Conservation (phyloP, 1,139 yeast species). For the Diutina sp. region DNA sequence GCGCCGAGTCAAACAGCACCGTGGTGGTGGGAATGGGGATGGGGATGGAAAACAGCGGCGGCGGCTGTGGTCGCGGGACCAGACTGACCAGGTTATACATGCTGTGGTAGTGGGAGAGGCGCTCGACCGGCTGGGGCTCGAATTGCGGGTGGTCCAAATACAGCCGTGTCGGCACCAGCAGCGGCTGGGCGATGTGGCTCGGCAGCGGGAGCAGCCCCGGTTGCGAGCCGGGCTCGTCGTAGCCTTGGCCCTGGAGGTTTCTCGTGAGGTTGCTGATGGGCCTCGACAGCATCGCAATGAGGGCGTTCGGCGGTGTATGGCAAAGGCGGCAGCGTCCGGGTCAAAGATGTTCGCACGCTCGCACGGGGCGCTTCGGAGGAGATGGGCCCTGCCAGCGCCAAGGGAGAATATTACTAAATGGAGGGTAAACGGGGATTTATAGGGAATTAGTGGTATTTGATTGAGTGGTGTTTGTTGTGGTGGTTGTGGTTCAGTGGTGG, state of each 20-base stretch:
- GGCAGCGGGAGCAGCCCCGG: background rate
- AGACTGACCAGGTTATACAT: background rate
- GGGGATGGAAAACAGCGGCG: background rate
- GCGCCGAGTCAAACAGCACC: background rate
- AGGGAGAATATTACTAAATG: background rate
- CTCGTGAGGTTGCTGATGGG: conserved; percentile 1
- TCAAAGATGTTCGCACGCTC: background rate
- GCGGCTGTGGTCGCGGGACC: background rate
- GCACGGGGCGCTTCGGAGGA: background rate
- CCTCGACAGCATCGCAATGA: background rate
- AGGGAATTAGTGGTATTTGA: background rate
- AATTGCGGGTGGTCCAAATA: background rate
- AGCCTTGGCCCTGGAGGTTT: background rate
- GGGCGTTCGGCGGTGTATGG: background rate
- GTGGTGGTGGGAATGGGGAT: conserved; percentile 2
- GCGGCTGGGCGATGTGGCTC: background rate
- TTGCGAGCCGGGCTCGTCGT: background rate
- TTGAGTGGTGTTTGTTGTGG: background rate
- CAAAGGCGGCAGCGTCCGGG: background rate
- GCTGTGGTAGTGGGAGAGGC: background rate
- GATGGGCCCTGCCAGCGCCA: background rate
- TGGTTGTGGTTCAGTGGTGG: too few relatives aligned
- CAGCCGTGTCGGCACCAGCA: background rate
- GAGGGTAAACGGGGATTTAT: background rate
- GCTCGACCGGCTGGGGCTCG: background rate